Percentiles rank a stretch among this genome's conserved stretches.
phyloP scores from a whole-genome alignment of 306 rosid species.

The Mimosa pudica region DNA sequence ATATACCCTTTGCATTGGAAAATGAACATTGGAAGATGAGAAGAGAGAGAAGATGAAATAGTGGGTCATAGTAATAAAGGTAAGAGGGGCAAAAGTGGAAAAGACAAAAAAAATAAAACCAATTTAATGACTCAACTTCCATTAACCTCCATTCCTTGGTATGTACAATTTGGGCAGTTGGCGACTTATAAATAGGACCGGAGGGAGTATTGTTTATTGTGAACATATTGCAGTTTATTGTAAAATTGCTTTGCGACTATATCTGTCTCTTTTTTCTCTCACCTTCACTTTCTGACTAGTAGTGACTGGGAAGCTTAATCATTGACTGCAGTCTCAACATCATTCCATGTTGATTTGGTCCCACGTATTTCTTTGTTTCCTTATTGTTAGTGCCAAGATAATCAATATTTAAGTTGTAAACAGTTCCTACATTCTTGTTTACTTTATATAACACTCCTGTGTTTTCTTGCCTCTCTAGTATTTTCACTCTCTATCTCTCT shows the following conservation, averaged over 20 bases:
- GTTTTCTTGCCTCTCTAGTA: not conserved
- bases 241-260: not conserved
- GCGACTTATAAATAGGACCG: too few relatives aligned
- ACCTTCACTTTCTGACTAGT: not conserved
- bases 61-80: too few relatives aligned
- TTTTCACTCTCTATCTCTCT: too few relatives aligned
- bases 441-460: not conserved
- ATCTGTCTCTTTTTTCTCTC: not conserved
- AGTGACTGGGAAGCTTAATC: not conserved
- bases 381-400: not conserved
- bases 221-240: not conserved
- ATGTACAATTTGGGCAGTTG: too few relatives aligned
- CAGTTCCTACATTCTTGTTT: slow-evolving; percentile 1
- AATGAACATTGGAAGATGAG: too few relatives aligned
- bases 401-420: not conserved
- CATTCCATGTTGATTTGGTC: not conserved
- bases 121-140: too few relatives aligned
- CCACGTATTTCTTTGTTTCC: slow-evolving; percentile 18
- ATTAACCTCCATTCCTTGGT: too few relatives aligned
- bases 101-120: too few relatives aligned
- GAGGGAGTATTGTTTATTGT: not conserved
- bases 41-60: too few relatives aligned
- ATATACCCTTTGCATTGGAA: too few relatives aligned
- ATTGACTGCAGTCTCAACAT: not conserved
- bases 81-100: too few relatives aligned